A percentile compares a stretch with the other conserved stretches of the same genome.
phyloP scores from a whole-genome alignment of 805 yeast species.

The Citeromyces matritensis region DNA sequence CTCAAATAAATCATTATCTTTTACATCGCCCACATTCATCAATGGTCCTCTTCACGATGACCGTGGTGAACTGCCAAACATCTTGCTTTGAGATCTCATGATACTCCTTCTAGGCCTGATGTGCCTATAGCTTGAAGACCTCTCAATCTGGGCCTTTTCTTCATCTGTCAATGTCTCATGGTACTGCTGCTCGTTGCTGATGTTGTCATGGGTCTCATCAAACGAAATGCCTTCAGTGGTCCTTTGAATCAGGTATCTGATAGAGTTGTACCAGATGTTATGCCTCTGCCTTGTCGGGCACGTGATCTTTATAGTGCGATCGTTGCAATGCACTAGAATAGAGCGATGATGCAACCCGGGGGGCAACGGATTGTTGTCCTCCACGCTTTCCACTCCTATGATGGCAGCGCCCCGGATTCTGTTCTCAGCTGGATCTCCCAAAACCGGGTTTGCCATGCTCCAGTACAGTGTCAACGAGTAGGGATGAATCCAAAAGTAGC shows the following conservation, averaged over 20 bases:
- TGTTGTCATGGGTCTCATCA: slow-evolving; percentile 24
- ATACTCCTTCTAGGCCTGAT: no score
- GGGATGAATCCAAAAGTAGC: slow-evolving; percentile 96
- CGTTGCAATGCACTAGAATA: slow-evolving; percentile 53
- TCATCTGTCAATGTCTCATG: no score
- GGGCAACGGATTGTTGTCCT: slow-evolving; percentile 78
- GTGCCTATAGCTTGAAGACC: no score
- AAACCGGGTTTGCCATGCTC: slow-evolving; percentile 70
- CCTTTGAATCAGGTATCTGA: slow-evolving; percentile 59
- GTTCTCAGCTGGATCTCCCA: slow-evolving; percentile 48
- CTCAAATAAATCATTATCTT: no score
- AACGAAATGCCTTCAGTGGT: slow-evolving; percentile 41
- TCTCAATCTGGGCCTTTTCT: no score
- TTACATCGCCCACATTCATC: no score
- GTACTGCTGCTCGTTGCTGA: no score
- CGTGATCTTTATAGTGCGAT: slow-evolving; percentile 59
- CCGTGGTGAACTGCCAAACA: no score
- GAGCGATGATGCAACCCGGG: slow-evolving; percentile 81
- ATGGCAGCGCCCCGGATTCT: slow-evolving; percentile 75
- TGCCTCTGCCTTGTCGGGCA: slow-evolving; percentile 83
- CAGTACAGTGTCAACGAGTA: slow-evolving; percentile 83
- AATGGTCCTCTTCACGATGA: no score
- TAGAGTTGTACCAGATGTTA: slow-evolving; percentile 79
- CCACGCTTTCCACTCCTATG: slow-evolving; percentile 60
- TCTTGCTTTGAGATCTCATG: no score